These are phyloP conservation scores for Setaria italica DNA, from an alignment of 202 grass and related monocot genomes.

Conservation along the genomic window DNA sequence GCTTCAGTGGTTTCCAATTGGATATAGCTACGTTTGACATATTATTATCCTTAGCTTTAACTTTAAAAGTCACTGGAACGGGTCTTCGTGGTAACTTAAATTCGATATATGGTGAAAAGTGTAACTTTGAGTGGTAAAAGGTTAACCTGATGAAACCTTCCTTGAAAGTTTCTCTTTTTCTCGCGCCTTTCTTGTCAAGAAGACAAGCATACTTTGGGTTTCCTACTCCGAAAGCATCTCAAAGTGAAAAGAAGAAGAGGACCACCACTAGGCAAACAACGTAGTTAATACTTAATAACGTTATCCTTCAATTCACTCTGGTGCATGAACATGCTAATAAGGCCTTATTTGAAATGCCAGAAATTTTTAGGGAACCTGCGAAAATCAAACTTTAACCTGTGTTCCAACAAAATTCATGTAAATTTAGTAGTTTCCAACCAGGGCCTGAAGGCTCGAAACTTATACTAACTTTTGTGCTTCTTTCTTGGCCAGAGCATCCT, in stretches of 20 bases:
- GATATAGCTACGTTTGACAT: constrained; percentile 43
- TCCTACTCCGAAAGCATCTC: background rate
- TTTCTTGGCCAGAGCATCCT: constrained; percentile 35
- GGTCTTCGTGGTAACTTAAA: background rate
- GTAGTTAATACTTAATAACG: background rate
- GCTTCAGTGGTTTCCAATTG: background rate
- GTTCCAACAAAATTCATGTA: background rate
- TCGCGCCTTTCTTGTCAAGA: background rate
- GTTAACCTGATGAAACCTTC: background rate
- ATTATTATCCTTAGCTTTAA: no score
- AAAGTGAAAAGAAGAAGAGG: background rate
- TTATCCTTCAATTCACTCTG: background rate
- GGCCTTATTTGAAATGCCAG: background rate
- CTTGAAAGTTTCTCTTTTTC: background rate
- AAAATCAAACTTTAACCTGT: background rate
- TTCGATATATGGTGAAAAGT: background rate
- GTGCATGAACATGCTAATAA: background rate
- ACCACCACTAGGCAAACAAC: background rate
- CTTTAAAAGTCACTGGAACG: no score
- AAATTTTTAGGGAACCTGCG: background rate
- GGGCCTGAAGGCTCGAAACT: no score
- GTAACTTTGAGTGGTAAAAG: background rate
- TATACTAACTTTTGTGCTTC: background rate
- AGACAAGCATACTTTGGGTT: constrained; percentile 17
- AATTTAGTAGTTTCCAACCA: background rate